Evolutionary conservation across 768 basidiomycete genomes (phyloP), one percentile per base, ranked within the genome.

Genomic region (Phanerochaete carnosa): DNA sequence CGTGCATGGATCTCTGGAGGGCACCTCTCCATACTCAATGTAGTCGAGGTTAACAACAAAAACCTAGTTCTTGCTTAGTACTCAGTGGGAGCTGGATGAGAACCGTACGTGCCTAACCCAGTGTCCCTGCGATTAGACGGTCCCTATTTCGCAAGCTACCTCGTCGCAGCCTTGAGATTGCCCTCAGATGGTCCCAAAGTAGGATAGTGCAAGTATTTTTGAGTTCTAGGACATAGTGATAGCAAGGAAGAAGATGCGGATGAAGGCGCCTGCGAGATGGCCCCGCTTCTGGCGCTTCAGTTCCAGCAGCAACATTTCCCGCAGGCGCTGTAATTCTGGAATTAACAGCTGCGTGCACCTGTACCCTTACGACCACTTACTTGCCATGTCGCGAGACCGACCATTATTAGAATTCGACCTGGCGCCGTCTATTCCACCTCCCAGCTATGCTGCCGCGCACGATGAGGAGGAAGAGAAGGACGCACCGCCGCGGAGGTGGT

Each of bases 401-500:
- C 63, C 63, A 4, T 55, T 64, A 16, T 25, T 64, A 33, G 55
- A 53, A 9, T 60, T 64, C 30, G 62, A 35, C 25, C 46, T 49
- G 6, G 46, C 26, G 12, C 46, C 57, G 16, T 37, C 35, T n/a
- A 13, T 49, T n/a, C 63, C 63, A 22, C 63, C 63, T 11, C 63
- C 63, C 9, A 61, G 60, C 52, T 64, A 64, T 30, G 63, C 63
- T 25, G 63, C 55, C 2, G 63, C 63, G 37, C 63, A 64, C 53
- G 63, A 64, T 37, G 63, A 61, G 16, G 70, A 73, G 30, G 72
- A 76, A 7, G 73, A 76, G 49, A 66, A 70, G 29, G 75, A 79
- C 28, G 71, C 72, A 0, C 65, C 69, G 43, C 74, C 69, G 58
- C 83, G 80, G 69, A 76, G 68, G 59, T 87, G 85, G 84, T 80